Evolutionary conservation across 345 rosid genomes (phyloP).

Genomic region (Lepidium sativum): DNA sequence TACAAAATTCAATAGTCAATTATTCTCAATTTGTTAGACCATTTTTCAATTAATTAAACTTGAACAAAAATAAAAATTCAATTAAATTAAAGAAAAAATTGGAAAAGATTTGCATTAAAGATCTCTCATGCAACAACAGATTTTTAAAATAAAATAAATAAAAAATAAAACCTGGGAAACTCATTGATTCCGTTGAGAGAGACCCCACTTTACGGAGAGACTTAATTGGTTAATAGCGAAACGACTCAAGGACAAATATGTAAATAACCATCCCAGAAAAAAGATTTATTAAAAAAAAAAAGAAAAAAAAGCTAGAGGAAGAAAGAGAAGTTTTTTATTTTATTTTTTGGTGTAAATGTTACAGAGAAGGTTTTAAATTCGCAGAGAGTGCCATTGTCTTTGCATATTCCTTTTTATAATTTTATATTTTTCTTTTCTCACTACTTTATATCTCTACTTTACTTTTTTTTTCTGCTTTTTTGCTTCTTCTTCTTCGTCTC

Average conservation of each 20-base stretch:
- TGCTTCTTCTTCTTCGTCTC: slow-evolving; percentile 1
- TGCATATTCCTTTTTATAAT: slow-evolving; percentile 33
- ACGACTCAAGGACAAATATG: slow-evolving; percentile 9
- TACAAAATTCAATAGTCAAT: no score
- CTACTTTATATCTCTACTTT: slow-evolving; percentile 57
- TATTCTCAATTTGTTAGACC: no score
- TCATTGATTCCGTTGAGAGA: background rate
- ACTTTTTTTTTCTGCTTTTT: slow-evolving; percentile 23
- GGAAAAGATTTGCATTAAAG: slow-evolving; percentile 5
- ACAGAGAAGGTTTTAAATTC: slow-evolving; percentile 20
- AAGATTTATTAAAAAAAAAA: background rate
- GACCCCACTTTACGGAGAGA: background rate
- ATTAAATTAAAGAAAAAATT: background rate
- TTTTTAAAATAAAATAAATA: background rate
- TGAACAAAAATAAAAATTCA: no score
- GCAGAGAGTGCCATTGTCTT: slow-evolving; percentile 25
- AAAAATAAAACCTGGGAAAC: slow-evolving; percentile 3
- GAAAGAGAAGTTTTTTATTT: background rate
- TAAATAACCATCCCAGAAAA: background rate
- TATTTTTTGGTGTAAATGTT: background rate
- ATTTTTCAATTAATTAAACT: no score
- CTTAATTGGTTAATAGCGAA: slow-evolving; percentile 13
- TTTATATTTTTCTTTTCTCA: slow-evolving; percentile 2
- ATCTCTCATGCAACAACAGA: slow-evolving; percentile 8
- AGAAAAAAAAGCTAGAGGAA: background rate